These are phyloP conservation scores for Capsicum pubescens DNA, from an alignment of 257 asterid species.

Conservation along the genomic window DNA sequence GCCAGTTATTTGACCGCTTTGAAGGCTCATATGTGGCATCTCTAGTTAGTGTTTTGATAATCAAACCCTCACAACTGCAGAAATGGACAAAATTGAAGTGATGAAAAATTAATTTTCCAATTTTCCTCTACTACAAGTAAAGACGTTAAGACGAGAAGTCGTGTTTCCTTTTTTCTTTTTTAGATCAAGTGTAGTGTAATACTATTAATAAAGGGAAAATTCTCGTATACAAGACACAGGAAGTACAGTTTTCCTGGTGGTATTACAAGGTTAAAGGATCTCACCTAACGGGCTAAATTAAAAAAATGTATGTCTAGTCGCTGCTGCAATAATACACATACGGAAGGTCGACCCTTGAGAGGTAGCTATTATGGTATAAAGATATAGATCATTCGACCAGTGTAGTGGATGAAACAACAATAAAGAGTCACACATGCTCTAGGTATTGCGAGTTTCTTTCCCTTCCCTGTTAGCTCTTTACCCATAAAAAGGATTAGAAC, in stretches of 20 bases:
- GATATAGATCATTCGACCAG: slow-evolving; percentile 2
- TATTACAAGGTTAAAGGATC: background rate
- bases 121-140: background rate
- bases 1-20: slow-evolving; percentile 88
- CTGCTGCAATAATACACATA: background rate
- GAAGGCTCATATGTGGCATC: slow-evolving; percentile 98
- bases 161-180: background rate
- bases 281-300: background rate
- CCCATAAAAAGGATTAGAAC: background rate
- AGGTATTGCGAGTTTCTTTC: background rate
- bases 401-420: background rate
- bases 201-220: background rate
- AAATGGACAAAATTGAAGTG: slow-evolving; percentile 19
- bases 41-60: slow-evolving; percentile 84
- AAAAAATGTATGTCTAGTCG: background rate
- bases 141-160: background rate
- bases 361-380: slow-evolving; percentile 7
- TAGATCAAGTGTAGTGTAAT: background rate
- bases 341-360: background rate
- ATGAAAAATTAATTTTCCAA: background rate
- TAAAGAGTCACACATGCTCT: slow-evolving; percentile 13
- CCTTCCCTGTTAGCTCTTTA: slow-evolving; percentile 14
- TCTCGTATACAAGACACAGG: background rate
- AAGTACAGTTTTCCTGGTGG: background rate
- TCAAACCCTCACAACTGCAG: slow-evolving; percentile 90